Percentiles rank a stretch among this genome's conserved stretches.
These are phyloP conservation scores for Cornus florida DNA, from an alignment of 148 eudicot species.

Conservation along the genomic window DNA sequence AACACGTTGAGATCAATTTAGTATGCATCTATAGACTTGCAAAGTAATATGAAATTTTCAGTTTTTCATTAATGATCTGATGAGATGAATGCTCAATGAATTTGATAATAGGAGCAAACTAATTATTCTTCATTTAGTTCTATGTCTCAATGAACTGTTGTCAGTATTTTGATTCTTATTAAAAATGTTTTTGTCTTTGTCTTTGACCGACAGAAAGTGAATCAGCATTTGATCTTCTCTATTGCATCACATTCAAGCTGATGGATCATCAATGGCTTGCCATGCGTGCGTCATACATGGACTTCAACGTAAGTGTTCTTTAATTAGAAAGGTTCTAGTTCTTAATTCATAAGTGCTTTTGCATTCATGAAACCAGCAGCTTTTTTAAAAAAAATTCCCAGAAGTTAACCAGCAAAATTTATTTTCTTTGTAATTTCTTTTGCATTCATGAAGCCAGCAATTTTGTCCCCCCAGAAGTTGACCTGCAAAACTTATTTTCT, in stretches of 20 bases:
- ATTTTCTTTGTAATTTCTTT: too few species aligned
- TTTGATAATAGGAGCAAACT: slow-evolving; percentile 1
- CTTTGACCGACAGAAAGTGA: slow-evolving; percentile 66
- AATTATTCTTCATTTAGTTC: not conserved
- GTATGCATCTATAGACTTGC: not conserved
- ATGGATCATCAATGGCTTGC: slow-evolving; percentile 92
- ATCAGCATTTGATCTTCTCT: slow-evolving; percentile 89
- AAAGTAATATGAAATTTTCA: not conserved
- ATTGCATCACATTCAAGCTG: slow-evolving; percentile 90
- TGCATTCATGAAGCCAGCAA: too few species aligned
- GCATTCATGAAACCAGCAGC: too few species aligned
- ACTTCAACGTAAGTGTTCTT: slow-evolving; percentile 78
- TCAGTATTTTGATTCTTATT: not conserved
- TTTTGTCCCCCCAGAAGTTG: too few species aligned
- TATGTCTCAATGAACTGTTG: not conserved
- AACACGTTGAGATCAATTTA: not conserved
- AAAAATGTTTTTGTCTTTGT: not conserved
- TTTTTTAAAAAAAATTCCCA: too few species aligned
- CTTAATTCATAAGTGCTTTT: too few species aligned
- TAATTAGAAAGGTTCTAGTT: not conserved
- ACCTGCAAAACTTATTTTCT: too few species aligned
- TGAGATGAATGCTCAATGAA: not conserved
- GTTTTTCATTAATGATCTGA: not conserved
- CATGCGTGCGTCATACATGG: slow-evolving; percentile 99
- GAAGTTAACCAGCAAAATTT: too few species aligned